Percentiles rank a stretch among this genome's conserved stretches.
Evolutionary conservation across 2,329 filamentous ascomycete genomes (phyloP).

Genomic region (Albifimbria verrucaria): DNA sequence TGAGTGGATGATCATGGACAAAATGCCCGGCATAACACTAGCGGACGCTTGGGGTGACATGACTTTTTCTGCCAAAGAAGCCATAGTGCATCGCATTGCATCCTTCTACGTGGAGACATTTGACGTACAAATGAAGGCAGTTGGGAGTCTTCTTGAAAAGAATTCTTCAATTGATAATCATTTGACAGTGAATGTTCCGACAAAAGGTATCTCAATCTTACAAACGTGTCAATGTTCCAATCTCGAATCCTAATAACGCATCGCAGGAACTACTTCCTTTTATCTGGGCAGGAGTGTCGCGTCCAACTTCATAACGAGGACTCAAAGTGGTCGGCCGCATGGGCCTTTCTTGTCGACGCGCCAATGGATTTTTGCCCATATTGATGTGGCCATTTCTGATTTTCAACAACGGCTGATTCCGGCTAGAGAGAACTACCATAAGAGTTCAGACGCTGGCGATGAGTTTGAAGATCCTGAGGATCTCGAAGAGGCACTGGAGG

Average conservation of each 20-base stretch:
- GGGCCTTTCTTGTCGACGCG: background rate
- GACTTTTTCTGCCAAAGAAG: background rate
- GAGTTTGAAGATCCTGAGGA: constrained; percentile 31
- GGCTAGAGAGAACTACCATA: background rate
- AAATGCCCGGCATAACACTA: constrained; percentile 23
- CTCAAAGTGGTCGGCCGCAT: background rate
- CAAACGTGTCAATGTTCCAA: background rate
- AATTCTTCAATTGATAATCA: background rate
- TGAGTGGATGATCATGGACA: constrained; percentile 39
- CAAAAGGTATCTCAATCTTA: background rate
- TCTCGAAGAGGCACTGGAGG: constrained; percentile 18
- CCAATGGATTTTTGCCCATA: background rate
- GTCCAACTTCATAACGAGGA: background rate
- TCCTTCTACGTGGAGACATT: constrained; percentile 10
- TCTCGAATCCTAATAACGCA: background rate
- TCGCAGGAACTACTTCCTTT: background rate
- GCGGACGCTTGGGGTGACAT: constrained; percentile 20
- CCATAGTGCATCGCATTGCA: constrained; percentile 7
- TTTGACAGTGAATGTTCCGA: constrained; percentile 6
- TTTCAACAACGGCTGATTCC: background rate
- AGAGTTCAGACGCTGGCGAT: constrained; percentile 15
- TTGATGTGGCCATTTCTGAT: background rate
- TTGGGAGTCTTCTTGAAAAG: constrained; percentile 13
- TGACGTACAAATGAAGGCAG: constrained; percentile 21
- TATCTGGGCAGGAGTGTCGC: background rate